Conservation (phyloP, 306 rosid species). For the Luffa acutangula region DNA sequence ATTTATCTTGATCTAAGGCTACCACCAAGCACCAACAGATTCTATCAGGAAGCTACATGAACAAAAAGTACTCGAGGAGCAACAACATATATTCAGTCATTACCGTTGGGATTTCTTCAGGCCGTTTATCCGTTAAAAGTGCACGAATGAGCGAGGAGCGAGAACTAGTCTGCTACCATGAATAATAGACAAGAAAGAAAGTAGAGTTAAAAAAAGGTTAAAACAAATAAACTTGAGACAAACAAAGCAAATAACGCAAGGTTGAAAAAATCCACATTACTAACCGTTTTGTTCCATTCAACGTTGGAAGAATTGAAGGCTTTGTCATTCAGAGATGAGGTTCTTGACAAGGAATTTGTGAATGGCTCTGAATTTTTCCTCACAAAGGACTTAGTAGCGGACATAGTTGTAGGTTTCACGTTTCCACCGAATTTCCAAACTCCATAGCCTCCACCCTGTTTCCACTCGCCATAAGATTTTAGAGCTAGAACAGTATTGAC, state of each 20-base stretch:
- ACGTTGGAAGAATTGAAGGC: conserved; percentile 31
- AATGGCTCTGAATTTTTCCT: conserved; percentile 86
- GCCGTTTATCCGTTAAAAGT: conserved; percentile 64
- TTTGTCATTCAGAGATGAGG: conserved; percentile 53
- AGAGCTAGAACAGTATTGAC: conserved; percentile 72
- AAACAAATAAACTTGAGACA: neutral
- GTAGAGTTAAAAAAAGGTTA: neutral
- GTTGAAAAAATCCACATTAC: conserved; percentile 30
- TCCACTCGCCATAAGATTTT: conserved; percentile 84
- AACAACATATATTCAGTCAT: conserved; percentile 10
- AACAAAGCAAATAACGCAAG: conserved; percentile 5
- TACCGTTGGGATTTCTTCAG: conserved; percentile 88
- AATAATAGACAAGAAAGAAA: neutral
- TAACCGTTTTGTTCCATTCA: conserved; percentile 75
- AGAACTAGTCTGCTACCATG: conserved; percentile 42
- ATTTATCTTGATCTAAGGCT: neutral
- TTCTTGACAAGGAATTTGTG: conserved; percentile 63
- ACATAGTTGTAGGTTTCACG: conserved; percentile 38
- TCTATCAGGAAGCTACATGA: neutral
- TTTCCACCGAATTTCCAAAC: conserved; percentile 86
- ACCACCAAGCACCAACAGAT: neutral
- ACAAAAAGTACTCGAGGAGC: neutral
- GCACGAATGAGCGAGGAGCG: conserved; percentile 65
- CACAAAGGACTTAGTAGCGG: conserved; percentile 48
- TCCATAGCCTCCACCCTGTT: conserved; percentile 68